Evolutionary conservation across 768 basidiomycete species (phyloP).

Genomic region (Melanogaster broomeanus): DNA sequence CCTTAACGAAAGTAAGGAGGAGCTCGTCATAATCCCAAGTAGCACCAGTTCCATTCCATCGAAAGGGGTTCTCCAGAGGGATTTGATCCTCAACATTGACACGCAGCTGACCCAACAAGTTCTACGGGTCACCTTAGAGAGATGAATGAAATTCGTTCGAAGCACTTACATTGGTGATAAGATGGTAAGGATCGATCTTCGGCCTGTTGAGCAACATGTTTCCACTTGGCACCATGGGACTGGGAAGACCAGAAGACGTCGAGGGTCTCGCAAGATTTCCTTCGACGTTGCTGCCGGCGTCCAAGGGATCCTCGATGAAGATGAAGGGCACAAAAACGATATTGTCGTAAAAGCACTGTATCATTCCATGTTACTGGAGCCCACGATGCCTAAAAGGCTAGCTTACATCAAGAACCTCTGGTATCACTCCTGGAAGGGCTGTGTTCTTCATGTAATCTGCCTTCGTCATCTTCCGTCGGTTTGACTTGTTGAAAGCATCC

Average conservation of each 20-base stretch:
- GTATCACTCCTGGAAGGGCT: constrained; percentile 75
- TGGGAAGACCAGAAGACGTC: constrained; percentile 32
- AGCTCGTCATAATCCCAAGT: constrained; percentile 69
- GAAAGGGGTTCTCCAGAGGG: constrained; percentile 63
- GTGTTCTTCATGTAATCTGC: constrained; percentile 94
- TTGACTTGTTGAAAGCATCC: constrained; percentile 96
- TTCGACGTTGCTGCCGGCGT: constrained; percentile 57
- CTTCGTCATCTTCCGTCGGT: constrained; percentile 97
- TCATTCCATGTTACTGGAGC: not conserved
- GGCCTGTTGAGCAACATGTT: constrained; percentile 52
- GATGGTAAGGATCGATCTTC: constrained; percentile 89
- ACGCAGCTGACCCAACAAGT: constrained; percentile 67
- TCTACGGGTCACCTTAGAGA: constrained; percentile 39
- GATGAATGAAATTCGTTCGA: not conserved
- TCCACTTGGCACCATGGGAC: constrained; percentile 31
- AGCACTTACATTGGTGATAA: constrained; percentile 73
- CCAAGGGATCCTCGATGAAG: constrained; percentile 89
- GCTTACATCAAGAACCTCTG: constrained; percentile 84
- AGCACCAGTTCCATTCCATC: constrained; percentile 64
- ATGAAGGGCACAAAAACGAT: constrained; percentile 96
- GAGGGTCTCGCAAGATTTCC: constrained; percentile 40
- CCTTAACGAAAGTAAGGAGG: constrained; percentile 62
- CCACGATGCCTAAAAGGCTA: not conserved
- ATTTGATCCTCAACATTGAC: constrained; percentile 62
- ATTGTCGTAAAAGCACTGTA: constrained; percentile 93